These are phyloP conservation scores for Phyllosticta paracitricarpa DNA, from an alignment of 2,329 filamentous ascomycete species.

Conservation along the genomic window DNA sequence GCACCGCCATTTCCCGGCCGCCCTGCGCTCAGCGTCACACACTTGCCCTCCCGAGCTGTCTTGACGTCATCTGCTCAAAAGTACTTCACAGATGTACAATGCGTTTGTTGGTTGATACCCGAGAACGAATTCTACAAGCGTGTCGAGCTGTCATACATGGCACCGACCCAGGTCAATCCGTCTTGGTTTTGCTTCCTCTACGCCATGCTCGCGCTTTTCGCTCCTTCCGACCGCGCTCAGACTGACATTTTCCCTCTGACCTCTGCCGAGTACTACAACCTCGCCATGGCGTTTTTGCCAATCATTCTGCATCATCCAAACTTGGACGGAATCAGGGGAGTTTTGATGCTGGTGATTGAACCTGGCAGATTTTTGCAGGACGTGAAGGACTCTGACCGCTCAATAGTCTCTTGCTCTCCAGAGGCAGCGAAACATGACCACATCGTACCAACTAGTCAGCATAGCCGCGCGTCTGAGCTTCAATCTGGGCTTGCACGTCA, in stretches of 20 bases:
- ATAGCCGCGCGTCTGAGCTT: not conserved
- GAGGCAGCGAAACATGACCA: not conserved
- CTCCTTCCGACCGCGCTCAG: not conserved
- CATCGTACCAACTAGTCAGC: not conserved
- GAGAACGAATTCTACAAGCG: not conserved
- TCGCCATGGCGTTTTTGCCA: not conserved
- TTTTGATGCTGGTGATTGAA: not conserved
- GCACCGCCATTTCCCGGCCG: not conserved
- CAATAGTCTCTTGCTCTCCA: not conserved
- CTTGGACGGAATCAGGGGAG: not conserved
- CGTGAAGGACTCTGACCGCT: not conserved
- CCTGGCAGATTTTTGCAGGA: not conserved
- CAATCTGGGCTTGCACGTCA: not conserved
- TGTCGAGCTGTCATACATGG: not conserved
- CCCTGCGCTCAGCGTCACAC: not conserved
- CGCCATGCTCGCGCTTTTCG: not conserved
- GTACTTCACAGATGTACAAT: not conserved
- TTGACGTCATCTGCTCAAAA: not conserved
- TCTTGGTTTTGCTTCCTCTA: not conserved
- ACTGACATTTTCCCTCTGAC: not conserved
- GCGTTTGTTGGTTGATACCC: not conserved
- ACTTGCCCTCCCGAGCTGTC: not conserved
- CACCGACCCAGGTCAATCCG: not conserved
- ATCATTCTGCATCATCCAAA: not conserved
- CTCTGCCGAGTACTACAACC: not conserved